Base-by-base conservation (phyloP, 495 filamentous ascomycete genomes). In the Penicillium silybi region DNA sequence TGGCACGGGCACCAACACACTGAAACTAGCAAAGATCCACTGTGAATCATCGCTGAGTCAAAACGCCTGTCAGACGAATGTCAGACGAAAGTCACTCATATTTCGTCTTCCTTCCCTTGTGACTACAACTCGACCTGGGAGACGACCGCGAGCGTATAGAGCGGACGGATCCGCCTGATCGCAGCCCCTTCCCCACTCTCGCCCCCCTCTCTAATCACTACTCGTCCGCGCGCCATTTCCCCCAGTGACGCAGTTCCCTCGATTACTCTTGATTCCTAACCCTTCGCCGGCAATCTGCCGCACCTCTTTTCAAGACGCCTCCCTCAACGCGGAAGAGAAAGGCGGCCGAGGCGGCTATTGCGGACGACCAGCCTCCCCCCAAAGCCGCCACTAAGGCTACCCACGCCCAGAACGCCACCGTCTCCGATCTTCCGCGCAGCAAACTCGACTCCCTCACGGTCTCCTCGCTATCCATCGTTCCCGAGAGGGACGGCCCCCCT, bases 301-400 rank as follows among this genome's bases (percentile, higher is more conserved):
- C 37, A 27, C 27, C 27, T 13, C 39, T 58, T 51, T 69, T 73
- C 82, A 87, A 72, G 66, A 86, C 84, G 84, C 78, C 83, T 82
- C 76, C 81, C 58, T 64, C 65, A 41, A 88, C 85, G 68, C 85
- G 85, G 69, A 97, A 97, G 80, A 85, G 92, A 72, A 96, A 93
- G 82, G 90, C 90, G 81, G 81, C 82, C 77, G 86, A 91, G 80
- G 84, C 81, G 80, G 79, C 80, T 69, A 59, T 72, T 62, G 58
- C 64, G 69, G 64, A 89, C 83, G 27, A 63, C 54, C 44, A 56
- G 20, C 59, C 62, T 49, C 56, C 47, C 46, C 46, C 54, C 55
- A 60, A 71, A 63, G 54, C 67, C 65, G 62, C 69, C 67, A 62
- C 54, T 72, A 69, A 68, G 57, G 56, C 63, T 59, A 42, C 59